Percentiles rank a stretch among this genome's conserved stretches.
Conservation (phyloP, 2,329 filamentous ascomycete genomes). For the Phyllosticta citribraziliensis region DNA sequence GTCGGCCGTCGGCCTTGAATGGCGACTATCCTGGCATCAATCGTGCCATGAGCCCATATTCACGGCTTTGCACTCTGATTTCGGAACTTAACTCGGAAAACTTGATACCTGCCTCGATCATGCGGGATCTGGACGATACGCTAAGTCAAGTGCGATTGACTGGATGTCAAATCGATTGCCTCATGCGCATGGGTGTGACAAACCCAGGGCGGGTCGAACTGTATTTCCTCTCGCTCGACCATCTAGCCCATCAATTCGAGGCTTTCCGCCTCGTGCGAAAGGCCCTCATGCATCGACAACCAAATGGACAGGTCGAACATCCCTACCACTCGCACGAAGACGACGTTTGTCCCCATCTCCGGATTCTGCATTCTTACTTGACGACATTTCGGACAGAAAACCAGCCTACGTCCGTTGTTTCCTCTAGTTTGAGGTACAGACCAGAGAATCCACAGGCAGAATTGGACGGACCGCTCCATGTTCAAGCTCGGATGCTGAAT, state of each 20-base stretch:
- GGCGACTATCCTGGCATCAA: background rate
- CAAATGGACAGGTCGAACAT: background rate
- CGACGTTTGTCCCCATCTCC: background rate
- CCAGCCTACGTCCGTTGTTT: background rate
- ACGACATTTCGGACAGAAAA: background rate
- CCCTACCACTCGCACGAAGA: background rate
- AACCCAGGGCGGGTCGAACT: background rate
- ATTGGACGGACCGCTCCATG: background rate
- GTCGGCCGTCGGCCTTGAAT: background rate
- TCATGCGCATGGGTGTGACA: background rate
- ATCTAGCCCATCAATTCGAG: background rate
- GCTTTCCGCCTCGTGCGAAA: background rate
- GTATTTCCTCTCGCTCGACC: background rate
- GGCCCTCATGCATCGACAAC: background rate
- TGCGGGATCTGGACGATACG: background rate
- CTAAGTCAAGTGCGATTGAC: background rate
- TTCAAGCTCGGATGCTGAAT: background rate
- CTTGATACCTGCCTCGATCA: background rate
- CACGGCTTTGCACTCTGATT: background rate
- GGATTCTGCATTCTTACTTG: background rate
- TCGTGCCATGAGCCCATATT: background rate
- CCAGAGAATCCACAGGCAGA: background rate
- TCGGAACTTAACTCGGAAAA: background rate
- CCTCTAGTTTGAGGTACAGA: background rate
- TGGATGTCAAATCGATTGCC: background rate